Base-by-base conservation (phyloP, 2,329 filamentous ascomycete species). In the Tolypocladium amazonense region DNA sequence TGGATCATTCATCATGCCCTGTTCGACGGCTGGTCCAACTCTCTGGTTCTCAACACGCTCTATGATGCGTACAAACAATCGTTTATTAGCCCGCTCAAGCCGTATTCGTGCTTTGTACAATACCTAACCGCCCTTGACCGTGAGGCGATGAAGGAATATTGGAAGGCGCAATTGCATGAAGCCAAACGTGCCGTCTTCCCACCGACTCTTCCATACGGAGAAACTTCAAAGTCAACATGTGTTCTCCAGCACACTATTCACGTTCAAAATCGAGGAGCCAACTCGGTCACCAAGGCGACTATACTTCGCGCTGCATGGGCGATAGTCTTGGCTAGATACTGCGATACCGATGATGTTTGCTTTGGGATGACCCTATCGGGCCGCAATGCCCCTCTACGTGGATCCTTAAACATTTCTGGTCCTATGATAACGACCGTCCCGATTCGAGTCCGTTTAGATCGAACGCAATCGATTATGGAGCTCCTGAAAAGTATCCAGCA, bases 1-100 rank as follows among this genome's bases (percentile, higher is more conserved):
- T 38, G 33, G 33, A 65, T 65, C 2, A 59, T 63, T 1, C 69
- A 71, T 41, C 69, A 70, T 37, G 61, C 68, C 4, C 23, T 69
- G 0, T 67, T 69, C 30, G 69, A 71, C 43, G 69, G 67, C 7
- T 69, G 65, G 66, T 27, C 45, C 12, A 47, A 27, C 4, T 15
- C 45, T 4, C 14, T 47, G 23, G 45, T 47, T 27, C 23, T 47
- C 23, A 47, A 27, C 23, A 27, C 45, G 23, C 11, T 47, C 9
- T 18, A 47, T 2, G 23, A 27, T 15, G 15, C 23, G 1, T 47
- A 47, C 23, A 15, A 20, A 7, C 8, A 47, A 14, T 15, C n/a
- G 14, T 12, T 18, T 3, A 11, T 25, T n/a, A 45, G 45, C 45
- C 45, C 12, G n/a, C 45, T 47, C 23, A 27, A 15, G 5, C 45